A percentile compares a stretch with the other conserved stretches of the same genome.
Conservation (phyloP, 768 basidiomycete genomes). For the Naganishia randhawae region DNA sequence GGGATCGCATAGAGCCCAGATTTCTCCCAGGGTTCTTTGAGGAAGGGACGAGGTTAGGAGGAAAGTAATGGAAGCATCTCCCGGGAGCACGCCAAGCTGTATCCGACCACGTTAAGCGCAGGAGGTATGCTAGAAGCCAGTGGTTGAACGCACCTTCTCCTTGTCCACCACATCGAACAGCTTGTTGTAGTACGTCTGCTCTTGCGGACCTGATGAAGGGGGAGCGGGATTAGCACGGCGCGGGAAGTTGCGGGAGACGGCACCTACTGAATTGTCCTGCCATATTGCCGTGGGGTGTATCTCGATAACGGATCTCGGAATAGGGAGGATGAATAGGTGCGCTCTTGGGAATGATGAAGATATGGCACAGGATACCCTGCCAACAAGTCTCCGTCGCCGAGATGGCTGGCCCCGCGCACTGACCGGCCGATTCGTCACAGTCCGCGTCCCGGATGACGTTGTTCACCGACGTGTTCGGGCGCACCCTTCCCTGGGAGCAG, state of each 20-base stretch:
- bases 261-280: conserved; percentile 17
- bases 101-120: neutral
- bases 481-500: no score
- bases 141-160: conserved; percentile 35
- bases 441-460: no score
- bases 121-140: neutral
- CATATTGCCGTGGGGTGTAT: neutral
- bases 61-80: conserved; percentile 82
- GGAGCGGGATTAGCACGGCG: neutral
- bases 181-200: conserved; percentile 46
- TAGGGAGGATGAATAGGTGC: no score
- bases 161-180: conserved; percentile 48
- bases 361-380: neutral
- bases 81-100: conserved; percentile 54
- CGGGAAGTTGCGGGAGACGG: neutral
- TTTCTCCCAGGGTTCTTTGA: conserved; percentile 75
- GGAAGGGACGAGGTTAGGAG: conserved; percentile 78
- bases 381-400: neutral
- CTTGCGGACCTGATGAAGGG: conserved; percentile 38
- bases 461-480: no score
- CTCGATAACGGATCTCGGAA: no score
- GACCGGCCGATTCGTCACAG: conserved; percentile 8
- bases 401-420: conserved; percentile 6
- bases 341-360: neutral
- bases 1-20: conserved; percentile 89